phyloP scores from a whole-genome alignment of 805 yeast species.

The Blastobotrys americana region DNA sequence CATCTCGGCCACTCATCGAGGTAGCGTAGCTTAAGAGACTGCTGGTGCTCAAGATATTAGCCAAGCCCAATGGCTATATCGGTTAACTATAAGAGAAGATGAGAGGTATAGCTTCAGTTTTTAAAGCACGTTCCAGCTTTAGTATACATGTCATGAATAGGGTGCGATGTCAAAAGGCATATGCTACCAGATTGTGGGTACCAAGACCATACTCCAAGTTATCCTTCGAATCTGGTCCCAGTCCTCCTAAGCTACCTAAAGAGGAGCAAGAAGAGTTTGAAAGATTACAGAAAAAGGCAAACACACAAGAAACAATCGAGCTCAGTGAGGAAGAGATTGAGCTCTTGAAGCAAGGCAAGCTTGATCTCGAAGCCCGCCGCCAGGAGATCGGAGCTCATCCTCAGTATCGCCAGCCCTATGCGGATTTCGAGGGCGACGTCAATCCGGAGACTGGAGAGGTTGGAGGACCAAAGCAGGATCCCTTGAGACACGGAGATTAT shows the following conservation, averaged over 20 bases:
- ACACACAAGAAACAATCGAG: constrained; percentile 53
- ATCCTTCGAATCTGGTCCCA: constrained; percentile 25
- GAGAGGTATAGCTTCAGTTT: too few relatives aligned
- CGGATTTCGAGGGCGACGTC: constrained; percentile 91
- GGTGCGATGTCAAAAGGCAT: neutral
- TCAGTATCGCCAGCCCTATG: constrained; percentile 66
- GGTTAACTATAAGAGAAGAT: too few relatives aligned
- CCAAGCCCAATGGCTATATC: too few relatives aligned
- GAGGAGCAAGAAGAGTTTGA: constrained; percentile 91
- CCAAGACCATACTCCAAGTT: neutral
- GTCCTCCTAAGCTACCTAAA: constrained; percentile 70
- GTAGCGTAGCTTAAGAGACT: too few relatives aligned
- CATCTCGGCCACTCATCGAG: too few relatives aligned
- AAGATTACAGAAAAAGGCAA: constrained; percentile 70
- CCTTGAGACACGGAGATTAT: constrained; percentile 85
- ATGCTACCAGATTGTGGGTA: neutral
- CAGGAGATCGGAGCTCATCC: constrained; percentile 44
- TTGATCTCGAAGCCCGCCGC: neutral
- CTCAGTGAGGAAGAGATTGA: constrained; percentile 11
- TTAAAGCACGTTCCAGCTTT: too few relatives aligned
- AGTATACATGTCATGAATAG: too few relatives aligned
- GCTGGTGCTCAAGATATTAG: too few relatives aligned
- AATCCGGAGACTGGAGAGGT: constrained; percentile 93
- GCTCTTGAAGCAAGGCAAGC: neutral
- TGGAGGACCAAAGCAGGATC: constrained; percentile 98